Evolutionary conservation across 2,329 filamentous ascomycete species (phyloP).

Genomic region (Colletotrichum tanaceti): DNA sequence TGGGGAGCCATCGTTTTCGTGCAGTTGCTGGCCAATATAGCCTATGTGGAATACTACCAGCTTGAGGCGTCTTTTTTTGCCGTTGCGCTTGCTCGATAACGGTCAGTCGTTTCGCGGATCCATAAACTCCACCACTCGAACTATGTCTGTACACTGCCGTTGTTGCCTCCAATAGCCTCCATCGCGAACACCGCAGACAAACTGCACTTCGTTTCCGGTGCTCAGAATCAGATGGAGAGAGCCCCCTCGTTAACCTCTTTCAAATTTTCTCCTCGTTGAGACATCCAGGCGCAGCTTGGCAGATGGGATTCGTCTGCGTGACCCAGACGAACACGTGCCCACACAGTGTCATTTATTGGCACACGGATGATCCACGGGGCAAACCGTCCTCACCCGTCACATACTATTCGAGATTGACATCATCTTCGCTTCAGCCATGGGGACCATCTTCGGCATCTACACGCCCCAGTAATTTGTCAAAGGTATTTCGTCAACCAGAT

Average conservation of each 20-base stretch:
- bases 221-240: conserved; percentile 15
- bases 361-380: conserved; percentile 35
- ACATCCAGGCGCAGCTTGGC: conserved; percentile 28
- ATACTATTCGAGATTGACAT: conserved; percentile 30
- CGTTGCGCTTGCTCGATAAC: conserved; percentile 27
- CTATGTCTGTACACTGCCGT: conserved; percentile 8
- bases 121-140: neutral
- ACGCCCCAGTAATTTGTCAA: conserved; percentile 3
- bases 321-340: conserved; percentile 18
- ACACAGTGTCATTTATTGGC: conserved; percentile 21
- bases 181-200: conserved; percentile 16
- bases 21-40: neutral
- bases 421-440: conserved; percentile 21
- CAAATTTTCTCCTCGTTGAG: conserved; percentile 10
- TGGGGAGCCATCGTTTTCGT: conserved; percentile 12
- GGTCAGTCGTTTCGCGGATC: conserved; percentile 1
- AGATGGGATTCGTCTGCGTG: conserved; percentile 31
- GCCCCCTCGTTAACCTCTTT: neutral
- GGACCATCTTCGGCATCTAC: neutral
- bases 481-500: conserved; percentile 14
- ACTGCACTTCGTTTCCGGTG: conserved; percentile 14
- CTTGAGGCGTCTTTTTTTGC: conserved; percentile 7
- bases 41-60: conserved; percentile 4
- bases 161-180: conserved; percentile 10
- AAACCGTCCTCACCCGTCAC: conserved; percentile 26